These are phyloP conservation scores for Candida frijolesensis DNA, from an alignment of 1,139 yeast species.

Conservation along the genomic window DNA sequence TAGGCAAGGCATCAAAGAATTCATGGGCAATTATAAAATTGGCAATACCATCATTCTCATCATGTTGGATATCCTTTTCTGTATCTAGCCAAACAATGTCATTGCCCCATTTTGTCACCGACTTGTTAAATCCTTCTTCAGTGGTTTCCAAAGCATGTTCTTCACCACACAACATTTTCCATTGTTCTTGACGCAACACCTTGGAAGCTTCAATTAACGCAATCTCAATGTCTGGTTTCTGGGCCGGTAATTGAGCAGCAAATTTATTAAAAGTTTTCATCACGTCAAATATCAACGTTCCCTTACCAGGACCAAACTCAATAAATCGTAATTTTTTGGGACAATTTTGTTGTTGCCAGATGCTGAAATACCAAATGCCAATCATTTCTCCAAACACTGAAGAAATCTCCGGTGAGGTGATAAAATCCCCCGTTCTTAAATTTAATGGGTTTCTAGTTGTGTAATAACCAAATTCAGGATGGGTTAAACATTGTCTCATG, in stretches of 20 bases:
- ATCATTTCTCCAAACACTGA: constrained; percentile 87
- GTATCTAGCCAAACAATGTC: constrained; percentile 70
- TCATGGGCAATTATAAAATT: constrained; percentile 82
- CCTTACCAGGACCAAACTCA: constrained; percentile 90
- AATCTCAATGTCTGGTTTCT: constrained; percentile 38
- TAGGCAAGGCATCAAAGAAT: constrained; percentile 85
- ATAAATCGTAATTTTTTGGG: constrained; percentile 57
- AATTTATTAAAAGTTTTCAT: constrained; percentile 51
- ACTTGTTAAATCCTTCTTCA: constrained; percentile 34
- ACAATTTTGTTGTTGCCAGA: constrained; percentile 60
- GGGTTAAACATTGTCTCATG: constrained; percentile 82
- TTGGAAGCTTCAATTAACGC: constrained; percentile 75
- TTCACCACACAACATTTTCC: constrained; percentile 48
- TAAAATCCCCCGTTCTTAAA: constrained; percentile 64
- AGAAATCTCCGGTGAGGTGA: constrained; percentile 86
- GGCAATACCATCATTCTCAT: constrained; percentile 35
- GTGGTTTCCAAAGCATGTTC: constrained; percentile 22
- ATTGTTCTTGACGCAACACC: constrained; percentile 61
- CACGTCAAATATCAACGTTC: constrained; percentile 74
- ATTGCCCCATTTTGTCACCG: constrained; percentile 57
- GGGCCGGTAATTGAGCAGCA: constrained; percentile 25
- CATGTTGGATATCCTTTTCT: constrained; percentile 53
- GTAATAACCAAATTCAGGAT: constrained; percentile 79
- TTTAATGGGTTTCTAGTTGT: constrained; percentile 79
- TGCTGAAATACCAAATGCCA: constrained; percentile 69